phyloP scores from a whole-genome alignment of 2,329 filamentous ascomycete genomes.

The Neofusicoccum cordaticola region DNA sequence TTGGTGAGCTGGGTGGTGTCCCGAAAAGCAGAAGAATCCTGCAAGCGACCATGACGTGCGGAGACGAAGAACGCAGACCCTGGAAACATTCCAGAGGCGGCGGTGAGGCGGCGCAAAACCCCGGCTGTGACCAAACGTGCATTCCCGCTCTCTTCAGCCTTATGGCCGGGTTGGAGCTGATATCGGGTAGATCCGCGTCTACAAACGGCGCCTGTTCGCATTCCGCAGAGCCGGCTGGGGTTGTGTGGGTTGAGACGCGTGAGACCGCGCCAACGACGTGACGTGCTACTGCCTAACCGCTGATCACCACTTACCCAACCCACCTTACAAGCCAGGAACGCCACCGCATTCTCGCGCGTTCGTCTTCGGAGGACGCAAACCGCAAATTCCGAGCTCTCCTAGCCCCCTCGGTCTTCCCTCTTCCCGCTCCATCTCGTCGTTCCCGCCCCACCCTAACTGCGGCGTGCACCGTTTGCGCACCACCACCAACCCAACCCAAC shows the following conservation, averaged over 20 bases:
- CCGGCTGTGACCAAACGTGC: background rate
- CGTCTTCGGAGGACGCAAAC: no score
- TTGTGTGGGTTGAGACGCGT: background rate
- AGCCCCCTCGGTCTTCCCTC: no score
- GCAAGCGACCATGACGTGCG: background rate
- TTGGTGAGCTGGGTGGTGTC: background rate
- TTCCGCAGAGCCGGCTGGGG: background rate
- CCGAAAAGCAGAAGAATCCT: background rate
- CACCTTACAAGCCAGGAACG: no score
- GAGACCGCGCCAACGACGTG: slow-evolving; percentile 3
- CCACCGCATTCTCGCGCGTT: no score
- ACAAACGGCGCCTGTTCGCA: background rate
- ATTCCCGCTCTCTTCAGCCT: background rate
- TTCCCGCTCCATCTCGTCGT: no score
- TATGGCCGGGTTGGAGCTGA: background rate
- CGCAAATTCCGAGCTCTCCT: no score
- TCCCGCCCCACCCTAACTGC: no score
- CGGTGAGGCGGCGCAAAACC: background rate
- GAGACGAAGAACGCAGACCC: background rate
- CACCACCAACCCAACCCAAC: no score
- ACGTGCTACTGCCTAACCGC: background rate
- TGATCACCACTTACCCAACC: background rate
- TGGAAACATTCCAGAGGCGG: background rate
- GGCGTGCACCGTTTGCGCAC: no score
- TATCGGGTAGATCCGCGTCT: slow-evolving; percentile 11